Evolutionary conservation across 106 monocot species (phyloP).

Genomic region (Allium sativum): DNA sequence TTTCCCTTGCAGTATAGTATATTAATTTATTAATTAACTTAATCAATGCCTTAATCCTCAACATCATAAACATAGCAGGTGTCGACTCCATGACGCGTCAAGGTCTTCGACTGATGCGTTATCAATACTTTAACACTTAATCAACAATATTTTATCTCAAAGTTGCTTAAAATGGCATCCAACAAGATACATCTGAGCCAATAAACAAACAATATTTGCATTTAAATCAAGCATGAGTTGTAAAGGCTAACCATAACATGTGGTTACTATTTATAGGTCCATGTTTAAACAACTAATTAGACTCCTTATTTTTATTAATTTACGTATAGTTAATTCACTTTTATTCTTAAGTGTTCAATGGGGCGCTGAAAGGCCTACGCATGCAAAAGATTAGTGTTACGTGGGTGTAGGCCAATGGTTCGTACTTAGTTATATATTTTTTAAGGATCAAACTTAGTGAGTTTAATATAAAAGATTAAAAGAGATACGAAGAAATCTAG

Average conservation of each 20-base stretch:
- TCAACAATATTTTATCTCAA: too few species aligned
- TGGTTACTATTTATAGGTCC: conserved; percentile 7
- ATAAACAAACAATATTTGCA: conserved; percentile 16
- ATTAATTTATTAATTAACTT: too few species aligned
- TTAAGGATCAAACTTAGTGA: background rate
- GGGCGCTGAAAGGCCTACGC: conserved; percentile 2
- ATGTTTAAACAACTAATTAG: background rate
- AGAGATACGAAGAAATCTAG: conserved; percentile 5
- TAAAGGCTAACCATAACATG: conserved; percentile 12
- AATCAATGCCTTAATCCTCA: too few species aligned
- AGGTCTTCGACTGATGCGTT: too few species aligned
- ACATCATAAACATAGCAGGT: too few species aligned
- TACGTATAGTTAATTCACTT: background rate
- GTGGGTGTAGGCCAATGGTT: conserved; percentile 8
- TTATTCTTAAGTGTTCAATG: background rate
- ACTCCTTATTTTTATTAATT: background rate
- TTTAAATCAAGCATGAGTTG: conserved; percentile 5
- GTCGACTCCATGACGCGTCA: too few species aligned
- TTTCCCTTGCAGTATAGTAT: too few species aligned
- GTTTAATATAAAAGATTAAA: background rate
- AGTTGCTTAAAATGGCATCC: conserved; percentile 8
- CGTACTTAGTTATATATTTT: conserved; percentile 2
- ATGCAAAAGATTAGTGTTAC: background rate
- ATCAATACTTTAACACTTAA: too few species aligned
- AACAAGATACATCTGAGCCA: conserved; percentile 5